Conservation (phyloP, 768 basidiomycete genomes). For the Termitomyces sp. region DNA sequence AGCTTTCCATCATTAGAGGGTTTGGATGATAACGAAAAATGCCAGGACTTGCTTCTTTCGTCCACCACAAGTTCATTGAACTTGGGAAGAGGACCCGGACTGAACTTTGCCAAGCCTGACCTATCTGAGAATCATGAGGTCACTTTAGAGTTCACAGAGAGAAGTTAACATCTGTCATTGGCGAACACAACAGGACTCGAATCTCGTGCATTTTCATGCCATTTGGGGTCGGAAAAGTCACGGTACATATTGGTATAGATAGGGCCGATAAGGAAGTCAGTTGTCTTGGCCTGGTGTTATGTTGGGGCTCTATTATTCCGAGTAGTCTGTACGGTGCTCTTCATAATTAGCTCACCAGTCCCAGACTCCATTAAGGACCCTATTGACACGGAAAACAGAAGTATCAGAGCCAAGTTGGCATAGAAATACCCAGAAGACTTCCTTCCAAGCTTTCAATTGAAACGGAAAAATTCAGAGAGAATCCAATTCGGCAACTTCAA, state of each 20-base stretch:
- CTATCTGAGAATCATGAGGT: background rate
- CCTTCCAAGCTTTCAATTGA: background rate
- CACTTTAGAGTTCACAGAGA: background rate
- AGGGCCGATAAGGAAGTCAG: background rate
- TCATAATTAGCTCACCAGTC: background rate
- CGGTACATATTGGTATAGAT: background rate
- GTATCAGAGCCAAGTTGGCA: background rate
- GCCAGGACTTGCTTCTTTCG: too few relatives aligned
- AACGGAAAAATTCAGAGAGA: background rate
- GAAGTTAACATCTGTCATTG: background rate
- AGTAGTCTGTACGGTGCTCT: background rate
- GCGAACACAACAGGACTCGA: background rate
- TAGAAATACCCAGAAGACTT: background rate
- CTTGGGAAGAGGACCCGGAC: background rate
- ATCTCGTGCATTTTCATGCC: background rate
- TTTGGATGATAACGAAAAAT: too few relatives aligned
- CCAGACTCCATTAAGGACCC: background rate
- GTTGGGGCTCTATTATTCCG: background rate
- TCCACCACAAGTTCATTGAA: background rate
- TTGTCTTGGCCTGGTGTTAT: background rate
- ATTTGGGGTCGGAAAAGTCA: background rate
- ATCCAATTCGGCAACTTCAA: background rate
- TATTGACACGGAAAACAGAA: background rate
- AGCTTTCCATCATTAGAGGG: background rate
- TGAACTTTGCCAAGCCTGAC: background rate